Conservation (phyloP, 164 flowering plant genomes). For the Chimonanthus praecox region DNA sequence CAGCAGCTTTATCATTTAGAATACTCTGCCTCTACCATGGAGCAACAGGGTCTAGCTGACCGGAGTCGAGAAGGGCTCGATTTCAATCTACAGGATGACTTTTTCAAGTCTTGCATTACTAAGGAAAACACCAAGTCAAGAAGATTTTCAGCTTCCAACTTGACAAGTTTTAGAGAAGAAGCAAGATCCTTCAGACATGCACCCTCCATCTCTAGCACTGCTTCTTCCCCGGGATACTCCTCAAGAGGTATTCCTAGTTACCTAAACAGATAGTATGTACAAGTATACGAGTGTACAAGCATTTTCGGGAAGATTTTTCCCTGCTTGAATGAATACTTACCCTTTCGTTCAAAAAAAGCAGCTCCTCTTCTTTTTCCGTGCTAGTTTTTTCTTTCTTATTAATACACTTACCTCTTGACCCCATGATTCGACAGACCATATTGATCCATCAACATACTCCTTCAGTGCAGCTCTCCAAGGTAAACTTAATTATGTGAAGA, state of each 20-base stretch:
- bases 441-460: conserved; percentile 78
- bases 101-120: conserved; percentile 37
- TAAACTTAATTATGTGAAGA: conserved; percentile 11
- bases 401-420: neutral
- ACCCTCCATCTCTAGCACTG: conserved; percentile 70
- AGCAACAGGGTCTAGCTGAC: conserved; percentile 18
- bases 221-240: conserved; percentile 82
- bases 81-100: conserved; percentile 61
- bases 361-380: neutral
- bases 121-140: conserved; percentile 56
- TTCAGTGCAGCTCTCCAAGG: conserved; percentile 80
- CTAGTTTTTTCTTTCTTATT: neutral
- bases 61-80: conserved; percentile 33
- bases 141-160: conserved; percentile 57
- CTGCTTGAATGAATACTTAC: too few relatives aligned
- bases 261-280: neutral
- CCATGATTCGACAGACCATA: conserved; percentile 39
- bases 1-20: neutral
- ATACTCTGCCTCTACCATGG: conserved; percentile 17
- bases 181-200: conserved; percentile 52
- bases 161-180: conserved; percentile 65
- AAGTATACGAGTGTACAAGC: too few relatives aligned
- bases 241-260: conserved; percentile 37
- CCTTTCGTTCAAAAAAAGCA: neutral
- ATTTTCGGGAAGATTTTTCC: too few relatives aligned